Evolutionary conservation across 768 basidiomycete genomes (phyloP), one percentile per base, ranked within the genome.

Genomic region (Mycena latifolia): DNA sequence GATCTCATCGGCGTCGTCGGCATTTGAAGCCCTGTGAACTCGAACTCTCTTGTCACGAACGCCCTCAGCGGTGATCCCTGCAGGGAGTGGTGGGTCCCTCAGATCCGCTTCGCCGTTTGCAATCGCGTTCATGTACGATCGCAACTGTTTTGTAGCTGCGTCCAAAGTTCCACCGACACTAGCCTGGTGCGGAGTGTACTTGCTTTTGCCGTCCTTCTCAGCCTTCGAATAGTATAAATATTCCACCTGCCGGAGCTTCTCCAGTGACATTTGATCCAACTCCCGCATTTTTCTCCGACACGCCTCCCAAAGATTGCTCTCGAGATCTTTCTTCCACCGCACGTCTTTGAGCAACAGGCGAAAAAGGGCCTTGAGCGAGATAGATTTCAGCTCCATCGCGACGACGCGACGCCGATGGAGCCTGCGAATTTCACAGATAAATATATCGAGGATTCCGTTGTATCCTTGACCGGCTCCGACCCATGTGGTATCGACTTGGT

Each of bases 371-470:
- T 35, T 14, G 33, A 61, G 7, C 18, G 59, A 61, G 8, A 61
- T n/a, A 12, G n/a, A 28, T 20, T 61, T 61, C 18, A 61, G 28
- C n/a, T 61, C 59, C 7, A 61, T 43, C n/a, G 50, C 50, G 20
- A 43, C 37, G 2, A 43, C 48, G 11, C 59, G 59, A 4, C 22
- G 9, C 4, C n/a, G 35, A 37, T n/a, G 50, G 12, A 61, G 4
- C 3, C 25, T 1, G 15, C 8, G 5, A 22, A 47, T 12, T 22
- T 1, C 18, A 15, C 46, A 50, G 25, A 43, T 8, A 28, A 61
- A 43, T 2, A 45, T 24, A 18, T 61, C 60, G 6, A 51, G 5
- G 24, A 29, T 45, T 20, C 61, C 61, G 20, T 24, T 29, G 8
- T 18, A n/a, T 27, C 61, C 52, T 10, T 3, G 29, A 24, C 61